Evolutionary conservation across 495 filamentous ascomycete species (phyloP).

Genomic region (Sporormia fimetaria): DNA sequence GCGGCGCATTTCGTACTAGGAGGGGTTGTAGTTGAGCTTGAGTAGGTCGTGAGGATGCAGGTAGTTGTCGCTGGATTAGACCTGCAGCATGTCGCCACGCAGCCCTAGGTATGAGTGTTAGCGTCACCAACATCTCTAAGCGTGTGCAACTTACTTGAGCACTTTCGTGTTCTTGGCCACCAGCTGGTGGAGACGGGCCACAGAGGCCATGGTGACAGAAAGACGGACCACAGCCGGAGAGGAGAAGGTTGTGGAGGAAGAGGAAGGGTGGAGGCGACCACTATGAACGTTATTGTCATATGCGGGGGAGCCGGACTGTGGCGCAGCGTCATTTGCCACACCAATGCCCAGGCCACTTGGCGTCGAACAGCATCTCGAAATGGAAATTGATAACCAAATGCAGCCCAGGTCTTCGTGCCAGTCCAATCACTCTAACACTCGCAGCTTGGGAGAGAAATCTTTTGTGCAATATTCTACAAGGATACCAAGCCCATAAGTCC

Average conservation of each 20-base stretch:
- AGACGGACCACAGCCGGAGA: not conserved
- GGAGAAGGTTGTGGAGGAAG: not conserved
- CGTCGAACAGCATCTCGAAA: not conserved
- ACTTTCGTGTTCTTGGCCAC: slow-evolving; percentile 31
- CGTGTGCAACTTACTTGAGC: slow-evolving; percentile 23
- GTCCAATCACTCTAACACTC: no score
- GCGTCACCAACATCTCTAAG: not conserved
- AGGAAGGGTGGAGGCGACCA: not conserved
- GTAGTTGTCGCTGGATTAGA: slow-evolving; percentile 31
- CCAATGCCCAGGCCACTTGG: not conserved
- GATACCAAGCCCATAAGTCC: no score
- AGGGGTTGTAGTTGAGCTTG: slow-evolving; percentile 42
- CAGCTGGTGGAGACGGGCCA: slow-evolving; percentile 28
- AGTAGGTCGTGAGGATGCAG: slow-evolving; percentile 41
- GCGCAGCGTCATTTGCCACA: not conserved
- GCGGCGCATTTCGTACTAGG: slow-evolving; percentile 42
- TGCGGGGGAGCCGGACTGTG: not conserved
- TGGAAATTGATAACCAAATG: not conserved
- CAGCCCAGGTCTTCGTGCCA: no score
- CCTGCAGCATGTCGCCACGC: slow-evolving; percentile 26
- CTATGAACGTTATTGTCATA: not conserved
- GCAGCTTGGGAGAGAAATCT: no score
- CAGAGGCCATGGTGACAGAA: slow-evolving; percentile 25
- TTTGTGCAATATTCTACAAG: no score
- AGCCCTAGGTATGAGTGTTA: slow-evolving; percentile 13